Conservation (phyloP, 2,329 filamentous ascomycete genomes). For the Venturiaceae sp. region DNA sequence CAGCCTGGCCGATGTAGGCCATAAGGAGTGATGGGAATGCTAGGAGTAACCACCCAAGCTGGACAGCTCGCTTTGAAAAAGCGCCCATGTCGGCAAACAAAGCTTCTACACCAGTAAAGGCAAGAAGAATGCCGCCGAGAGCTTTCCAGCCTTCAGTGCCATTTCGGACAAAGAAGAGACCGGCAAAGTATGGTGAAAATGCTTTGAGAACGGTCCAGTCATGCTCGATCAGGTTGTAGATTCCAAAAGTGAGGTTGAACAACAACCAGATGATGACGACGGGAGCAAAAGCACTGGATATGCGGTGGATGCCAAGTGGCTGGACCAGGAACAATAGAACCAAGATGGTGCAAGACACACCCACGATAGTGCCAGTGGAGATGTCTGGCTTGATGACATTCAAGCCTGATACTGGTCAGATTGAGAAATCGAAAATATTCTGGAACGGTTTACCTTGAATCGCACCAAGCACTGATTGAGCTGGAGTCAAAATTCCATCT, state of each 20-base stretch:
- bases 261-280: slow-evolving; percentile 58
- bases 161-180: slow-evolving; percentile 50
- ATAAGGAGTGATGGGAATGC: slow-evolving; percentile 58
- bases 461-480: slow-evolving; percentile 60
- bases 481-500: slow-evolving; percentile 58
- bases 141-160: slow-evolving; percentile 47
- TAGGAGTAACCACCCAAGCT: slow-evolving; percentile 61
- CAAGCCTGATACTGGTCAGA: slow-evolving; percentile 18
- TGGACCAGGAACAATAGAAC: slow-evolving; percentile 55
- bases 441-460: slow-evolving; percentile 43
- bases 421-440: slow-evolving; percentile 7
- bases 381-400: slow-evolving; percentile 50
- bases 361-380: slow-evolving; percentile 47
- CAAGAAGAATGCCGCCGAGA: slow-evolving; percentile 61
- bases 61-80: slow-evolving; percentile 58
- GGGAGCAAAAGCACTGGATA: slow-evolving; percentile 54
- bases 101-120: slow-evolving; percentile 71
- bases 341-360: slow-evolving; percentile 54
- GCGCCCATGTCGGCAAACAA: slow-evolving; percentile 71
- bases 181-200: slow-evolving; percentile 47
- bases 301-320: slow-evolving; percentile 52
- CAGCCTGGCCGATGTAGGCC: slow-evolving; percentile 64
- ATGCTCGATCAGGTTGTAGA: slow-evolving; percentile 44
- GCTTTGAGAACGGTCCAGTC: slow-evolving; percentile 42
- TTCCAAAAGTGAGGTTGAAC: slow-evolving; percentile 53